Conservation (phyloP, 1,139 yeast species). For the Candida sp. region DNA sequence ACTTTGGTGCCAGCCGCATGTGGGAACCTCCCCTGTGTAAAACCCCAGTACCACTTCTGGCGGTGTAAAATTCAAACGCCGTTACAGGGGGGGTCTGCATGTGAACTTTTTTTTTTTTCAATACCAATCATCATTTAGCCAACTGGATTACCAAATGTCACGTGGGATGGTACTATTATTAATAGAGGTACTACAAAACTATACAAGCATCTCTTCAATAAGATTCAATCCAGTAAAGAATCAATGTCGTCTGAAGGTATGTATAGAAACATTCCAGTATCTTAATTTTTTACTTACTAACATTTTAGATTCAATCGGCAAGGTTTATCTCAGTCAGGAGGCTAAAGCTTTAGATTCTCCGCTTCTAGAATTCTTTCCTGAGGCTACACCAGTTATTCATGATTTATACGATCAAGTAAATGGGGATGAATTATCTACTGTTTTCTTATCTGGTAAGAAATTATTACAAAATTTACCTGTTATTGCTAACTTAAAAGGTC, state of each 20-base stretch:
- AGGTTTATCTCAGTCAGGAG: slow-evolving; percentile 39
- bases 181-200: background rate
- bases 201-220: background rate
- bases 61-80: no score
- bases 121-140: slow-evolving; percentile 3
- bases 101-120: background rate
- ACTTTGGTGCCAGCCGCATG: no score
- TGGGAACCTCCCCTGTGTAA: no score
- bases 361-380: slow-evolving; percentile 19
- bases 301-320: background rate
- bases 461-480: slow-evolving; percentile 54
- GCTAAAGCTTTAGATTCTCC: slow-evolving; percentile 42
- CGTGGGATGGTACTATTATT: slow-evolving; percentile 16
- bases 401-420: slow-evolving; percentile 51
- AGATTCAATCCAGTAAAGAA: no score
- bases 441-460: slow-evolving; percentile 51
- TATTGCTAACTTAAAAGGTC: slow-evolving; percentile 39
- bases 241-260: background rate
- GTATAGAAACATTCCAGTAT: background rate
- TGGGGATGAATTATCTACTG: slow-evolving; percentile 39
- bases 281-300: background rate
- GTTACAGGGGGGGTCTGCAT: background rate
- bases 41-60: no score
- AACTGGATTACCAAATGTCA: slow-evolving; percentile 14
- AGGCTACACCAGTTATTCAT: slow-evolving; percentile 34